Base-by-base conservation (phyloP, 257 asterid genomes). In the Solanum peruvianum region DNA sequence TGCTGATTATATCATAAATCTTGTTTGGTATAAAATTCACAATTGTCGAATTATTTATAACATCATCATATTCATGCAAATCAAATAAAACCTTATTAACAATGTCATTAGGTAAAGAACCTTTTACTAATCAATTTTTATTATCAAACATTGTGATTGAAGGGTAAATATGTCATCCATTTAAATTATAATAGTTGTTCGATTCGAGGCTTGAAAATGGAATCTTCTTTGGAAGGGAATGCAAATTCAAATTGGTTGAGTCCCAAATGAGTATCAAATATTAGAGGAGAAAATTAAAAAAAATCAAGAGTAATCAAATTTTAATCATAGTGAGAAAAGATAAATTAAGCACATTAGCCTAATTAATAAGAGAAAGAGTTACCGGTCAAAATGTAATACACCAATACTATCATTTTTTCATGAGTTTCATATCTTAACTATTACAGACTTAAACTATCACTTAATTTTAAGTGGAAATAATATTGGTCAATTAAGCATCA, bases 251-350 rank as follows among this genome's bases (percentile, higher is more conserved):
- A 71, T 35, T 20, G 0, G 42, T 35, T 18, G 4, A 70, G 13
- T 1, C 5, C 14, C 42, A 70, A 31, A 70, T 1, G 0, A 2
- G 0, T 9, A 71, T 0, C 0, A 2, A 69, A 7, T 69, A 69
- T 14, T 3, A 29, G 3, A 3, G 0, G 25, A 71, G 4, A 16
- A 33, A 71, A 7, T 70, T 4, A 33, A 70, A 64, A 35, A 35
- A 70, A 71, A 71, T 33, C 1, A 33, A 71, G n/a, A 16, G 44
- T 70, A 31, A 16, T 16, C 14, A 15, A 8, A 0, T 33, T 70
- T 67, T 16, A 33, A 1, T 6, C 11, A 2, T 4, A 33, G 14
- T 0, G 25, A 33, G 2, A 31, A n/a, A n/a, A 62, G 16, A 62
- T 11, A 27, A 58, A 23, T 23, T 62, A 62, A 23, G 31, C 70